These are phyloP conservation scores for Apocynum venetum DNA, from an alignment of 257 asterid species.

Conservation along the genomic window DNA sequence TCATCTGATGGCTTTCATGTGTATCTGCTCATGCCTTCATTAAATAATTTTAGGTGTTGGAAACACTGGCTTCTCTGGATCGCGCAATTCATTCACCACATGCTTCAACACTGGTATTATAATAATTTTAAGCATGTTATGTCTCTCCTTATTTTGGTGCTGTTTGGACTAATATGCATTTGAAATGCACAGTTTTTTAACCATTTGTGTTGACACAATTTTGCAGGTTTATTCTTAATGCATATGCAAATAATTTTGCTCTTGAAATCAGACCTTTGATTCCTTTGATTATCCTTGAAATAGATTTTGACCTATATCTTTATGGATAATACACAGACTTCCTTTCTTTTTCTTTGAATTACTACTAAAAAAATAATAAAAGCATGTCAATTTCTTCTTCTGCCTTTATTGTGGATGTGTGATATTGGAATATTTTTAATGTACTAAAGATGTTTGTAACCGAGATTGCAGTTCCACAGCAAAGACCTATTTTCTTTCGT, in stretches of 20 bases:
- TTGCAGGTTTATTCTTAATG: not conserved
- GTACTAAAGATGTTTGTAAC: not conserved
- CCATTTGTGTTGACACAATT: not conserved
- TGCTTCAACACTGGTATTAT: conserved; percentile 85
- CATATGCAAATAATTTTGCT: not conserved
- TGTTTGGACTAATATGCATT: not conserved
- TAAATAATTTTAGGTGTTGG: conserved; percentile 65
- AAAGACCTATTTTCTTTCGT: too few relatives aligned
- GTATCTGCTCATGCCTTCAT: conserved; percentile 9
- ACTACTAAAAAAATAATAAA: not conserved
- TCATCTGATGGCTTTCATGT: conserved; percentile 3
- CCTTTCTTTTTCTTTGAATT: not conserved
- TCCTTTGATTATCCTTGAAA: conserved; percentile 1
- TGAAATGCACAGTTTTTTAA: not conserved
- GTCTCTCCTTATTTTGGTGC: not conserved
- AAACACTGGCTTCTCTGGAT: conserved; percentile 93
- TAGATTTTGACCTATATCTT: not conserved
- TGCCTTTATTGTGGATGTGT: not conserved
- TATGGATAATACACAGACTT: not conserved
- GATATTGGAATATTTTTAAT: not conserved
- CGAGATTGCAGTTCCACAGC: too few relatives aligned
- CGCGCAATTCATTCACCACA: conserved; percentile 95
- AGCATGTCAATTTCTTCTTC: not conserved
- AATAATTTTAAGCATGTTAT: not conserved
- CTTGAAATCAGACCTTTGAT: not conserved